Evolutionary conservation across 345 rosid species (phyloP).

Genomic region (Populus davidiana): DNA sequence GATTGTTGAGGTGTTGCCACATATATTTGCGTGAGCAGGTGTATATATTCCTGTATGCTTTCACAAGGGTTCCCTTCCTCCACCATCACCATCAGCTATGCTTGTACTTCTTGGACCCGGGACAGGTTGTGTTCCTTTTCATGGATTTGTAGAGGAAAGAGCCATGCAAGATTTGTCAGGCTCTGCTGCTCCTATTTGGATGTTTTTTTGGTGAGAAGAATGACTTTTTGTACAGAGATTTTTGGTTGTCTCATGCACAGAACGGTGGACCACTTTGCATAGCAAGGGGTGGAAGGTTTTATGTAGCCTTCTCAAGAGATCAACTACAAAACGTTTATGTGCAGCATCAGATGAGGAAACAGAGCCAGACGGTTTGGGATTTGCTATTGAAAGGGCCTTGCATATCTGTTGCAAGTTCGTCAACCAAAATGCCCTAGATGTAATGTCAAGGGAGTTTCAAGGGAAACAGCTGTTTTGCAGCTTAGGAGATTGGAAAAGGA

Average conservation of each 20-base stretch:
- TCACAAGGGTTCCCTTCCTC: too few relatives aligned
- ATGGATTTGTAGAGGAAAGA: conserved; percentile 83
- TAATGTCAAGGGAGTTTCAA: conserved; percentile 54
- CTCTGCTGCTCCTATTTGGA: conserved; percentile 55
- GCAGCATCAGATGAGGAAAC: conserved; percentile 71
- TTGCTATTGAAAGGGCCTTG: conserved; percentile 39
- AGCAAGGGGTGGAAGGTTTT: conserved; percentile 75
- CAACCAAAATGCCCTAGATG: conserved; percentile 89
- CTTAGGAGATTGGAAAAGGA: conserved; percentile 67
- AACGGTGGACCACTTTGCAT: conserved; percentile 61
- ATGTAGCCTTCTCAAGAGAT: conserved; percentile 82
- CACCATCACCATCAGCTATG: too few relatives aligned
- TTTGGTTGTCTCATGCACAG: conserved; percentile 54
- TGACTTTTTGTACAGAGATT: conserved; percentile 71
- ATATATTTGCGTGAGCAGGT: too few relatives aligned
- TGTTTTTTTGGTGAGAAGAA: conserved; percentile 73
- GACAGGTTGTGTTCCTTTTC: too few relatives aligned
- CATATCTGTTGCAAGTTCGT: conserved; percentile 81
- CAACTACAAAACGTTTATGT: conserved; percentile 84
- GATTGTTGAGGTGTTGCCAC: too few relatives aligned
- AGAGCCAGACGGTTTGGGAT: conserved; percentile 57
- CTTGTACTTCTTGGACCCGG: too few relatives aligned
- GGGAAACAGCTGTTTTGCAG: conserved; percentile 51
- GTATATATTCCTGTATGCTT: too few relatives aligned
- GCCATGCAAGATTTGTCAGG: conserved; percentile 44